Conservation (phyloP, 495 filamentous ascomycete genomes). For the Tuber umbilicatum region DNA sequence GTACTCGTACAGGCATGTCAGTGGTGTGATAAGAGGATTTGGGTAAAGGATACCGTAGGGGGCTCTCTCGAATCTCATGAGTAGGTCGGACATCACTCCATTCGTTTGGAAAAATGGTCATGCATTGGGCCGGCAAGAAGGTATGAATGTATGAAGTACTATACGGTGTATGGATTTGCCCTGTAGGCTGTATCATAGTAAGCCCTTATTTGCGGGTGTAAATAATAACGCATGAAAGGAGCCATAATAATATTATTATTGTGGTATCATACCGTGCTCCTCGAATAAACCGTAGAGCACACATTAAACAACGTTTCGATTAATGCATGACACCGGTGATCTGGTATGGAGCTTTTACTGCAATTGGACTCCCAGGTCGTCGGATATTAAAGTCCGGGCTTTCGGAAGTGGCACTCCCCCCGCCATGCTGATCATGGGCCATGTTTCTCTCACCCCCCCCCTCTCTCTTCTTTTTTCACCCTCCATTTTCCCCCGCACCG, state of each 20-base stretch:
- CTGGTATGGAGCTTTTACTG: conserved; percentile 1
- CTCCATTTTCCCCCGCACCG: background rate
- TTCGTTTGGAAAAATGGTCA: background rate
- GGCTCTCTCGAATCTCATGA: background rate
- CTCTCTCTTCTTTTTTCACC: background rate
- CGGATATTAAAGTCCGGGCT: conserved; percentile 4
- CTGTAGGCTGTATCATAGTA: background rate
- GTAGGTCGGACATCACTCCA: background rate
- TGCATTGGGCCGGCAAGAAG: background rate
- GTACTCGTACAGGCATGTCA: background rate
- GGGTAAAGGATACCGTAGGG: background rate
- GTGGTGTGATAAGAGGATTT: background rate
- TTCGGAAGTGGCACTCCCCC: background rate
- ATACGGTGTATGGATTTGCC: background rate
- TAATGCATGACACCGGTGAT: background rate
- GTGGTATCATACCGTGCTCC: background rate
- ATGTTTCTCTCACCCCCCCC: background rate
- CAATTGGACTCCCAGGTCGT: conserved; percentile 1
- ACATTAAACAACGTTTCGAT: background rate
- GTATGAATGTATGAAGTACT: background rate
- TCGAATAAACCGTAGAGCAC: background rate
- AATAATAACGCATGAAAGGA: background rate
- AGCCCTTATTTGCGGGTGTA: background rate
- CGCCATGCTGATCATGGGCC: background rate
- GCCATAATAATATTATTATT: too few relatives aligned